Base-by-base conservation (phyloP, 177 flowering plant genomes). In the Vitis hybrid region DNA sequence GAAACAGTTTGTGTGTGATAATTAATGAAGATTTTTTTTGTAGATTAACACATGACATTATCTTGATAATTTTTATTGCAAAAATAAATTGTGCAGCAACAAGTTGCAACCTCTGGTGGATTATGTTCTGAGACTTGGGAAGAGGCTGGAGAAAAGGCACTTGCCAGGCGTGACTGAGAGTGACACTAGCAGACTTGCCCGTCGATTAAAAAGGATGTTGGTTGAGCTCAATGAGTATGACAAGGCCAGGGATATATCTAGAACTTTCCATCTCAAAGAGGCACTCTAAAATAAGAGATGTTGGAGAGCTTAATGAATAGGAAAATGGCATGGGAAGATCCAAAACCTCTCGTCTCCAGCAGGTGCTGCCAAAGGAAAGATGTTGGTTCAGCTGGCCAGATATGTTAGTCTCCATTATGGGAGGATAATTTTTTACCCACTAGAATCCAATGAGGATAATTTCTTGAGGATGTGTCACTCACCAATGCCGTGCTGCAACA, bases 191-290 rank as follows among this genome's bases (percentile, higher is more conserved):
- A 85, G 89, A 60, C 92, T 95, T 71, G 99, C 93, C 23, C 92
- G 97, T 32, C 73, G 97, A 12, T 58, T 93, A 81, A 95, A 87
- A 86, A 84, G 80, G 75, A 89, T 95, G 88, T 83, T 93, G 15
- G 97, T 90, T 58, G 93, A 91, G 32, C 89, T 95, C 34, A 91
- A 91, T 55, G 91, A 93, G 70, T 91, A 95, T 74, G 97, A 95
- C 70, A 78, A 79, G 69, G 99, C 97, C 51, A 79, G 96, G 77
- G 85, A 80, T 10, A 77, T 93, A 15, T 78, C 80, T 10, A 87
- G 86, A 79, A 79, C 86, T 67, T 95, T 95, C 72, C 82, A 86
- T 78, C 90, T 93, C 56, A 90, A 79, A 77, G 98, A 95, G 76
- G 97, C 98, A 7, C 72, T 94, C 57, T 93, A 61, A 83, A 50